phyloP scores from a whole-genome alignment of 768 basidiomycete genomes.

The Gloeopeniophorella convolvens region DNA sequence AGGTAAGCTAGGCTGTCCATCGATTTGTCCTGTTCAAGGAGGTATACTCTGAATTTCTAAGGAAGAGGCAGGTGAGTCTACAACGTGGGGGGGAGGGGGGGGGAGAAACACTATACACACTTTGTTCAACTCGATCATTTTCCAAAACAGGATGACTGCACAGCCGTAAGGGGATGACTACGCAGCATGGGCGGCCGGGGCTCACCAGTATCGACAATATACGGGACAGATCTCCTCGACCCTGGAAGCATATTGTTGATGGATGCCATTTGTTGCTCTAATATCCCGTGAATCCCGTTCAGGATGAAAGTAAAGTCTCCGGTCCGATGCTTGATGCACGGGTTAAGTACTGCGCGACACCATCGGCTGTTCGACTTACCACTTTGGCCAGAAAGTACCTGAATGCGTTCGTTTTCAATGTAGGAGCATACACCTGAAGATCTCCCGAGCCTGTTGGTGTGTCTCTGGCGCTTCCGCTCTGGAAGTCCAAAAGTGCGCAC shows the following conservation, averaged over 20 bases:
- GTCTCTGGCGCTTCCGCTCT: slow-evolving; percentile 68
- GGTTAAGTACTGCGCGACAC: neutral
- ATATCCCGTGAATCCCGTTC: slow-evolving; percentile 57
- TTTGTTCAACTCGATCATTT: slow-evolving; percentile 89
- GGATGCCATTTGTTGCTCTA: slow-evolving; percentile 71
- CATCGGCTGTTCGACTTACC: neutral
- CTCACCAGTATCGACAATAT: slow-evolving; percentile 77
- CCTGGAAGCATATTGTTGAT: slow-evolving; percentile 76
- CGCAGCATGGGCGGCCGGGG: neutral
- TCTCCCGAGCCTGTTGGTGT: slow-evolving; percentile 37
- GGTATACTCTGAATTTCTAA: slow-evolving; percentile 83
- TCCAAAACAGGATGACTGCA: slow-evolving; percentile 80
- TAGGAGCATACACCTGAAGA: slow-evolving; percentile 40
- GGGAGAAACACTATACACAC: slow-evolving; percentile 31
- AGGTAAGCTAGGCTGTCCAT: slow-evolving; percentile 75
- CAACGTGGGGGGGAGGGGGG: neutral
- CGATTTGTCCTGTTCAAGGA: slow-evolving; percentile 74
- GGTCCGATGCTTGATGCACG: slow-evolving; percentile 61
- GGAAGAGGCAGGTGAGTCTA: neutral
- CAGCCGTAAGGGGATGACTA: neutral
- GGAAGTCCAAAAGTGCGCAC: slow-evolving; percentile 71
- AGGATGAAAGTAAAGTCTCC: slow-evolving; percentile 86
- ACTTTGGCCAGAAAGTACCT: slow-evolving; percentile 83
- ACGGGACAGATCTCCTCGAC: slow-evolving; percentile 75
- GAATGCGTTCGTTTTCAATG: slow-evolving; percentile 77